Base-by-base conservation (phyloP, 2,329 filamentous ascomycete genomes). In the Pezicula carpinea region DNA sequence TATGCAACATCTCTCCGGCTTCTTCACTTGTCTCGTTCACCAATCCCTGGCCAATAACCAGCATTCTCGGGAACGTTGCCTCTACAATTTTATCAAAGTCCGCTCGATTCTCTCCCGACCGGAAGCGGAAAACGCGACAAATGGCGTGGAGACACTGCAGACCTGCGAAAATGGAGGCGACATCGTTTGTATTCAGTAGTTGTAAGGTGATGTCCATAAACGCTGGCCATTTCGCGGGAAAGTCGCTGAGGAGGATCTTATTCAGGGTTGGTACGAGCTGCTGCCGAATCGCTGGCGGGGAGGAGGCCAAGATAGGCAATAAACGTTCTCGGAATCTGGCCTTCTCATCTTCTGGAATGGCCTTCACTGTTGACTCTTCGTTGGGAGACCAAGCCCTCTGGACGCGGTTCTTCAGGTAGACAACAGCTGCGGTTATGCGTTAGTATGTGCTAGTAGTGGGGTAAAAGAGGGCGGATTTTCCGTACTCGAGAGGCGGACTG, bases 391-490 rank as follows among this genome's bases (percentile, higher is more conserved):
- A 99, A 61, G 89, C 90, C 65, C 91, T 87, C 67, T 87, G 92
- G 67, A 97, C 87, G 65, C 91, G 87, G 72, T 99, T 97, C 75
- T 99, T 99, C 67, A 97, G 82, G 72, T 97, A 99, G 60, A 99
- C 89, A 64, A 92, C 91, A 63, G 90, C 92, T 96, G 68, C 53
- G 56, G 44, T 50, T 42, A 51, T 51, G 56, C 49, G 52, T 64
- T 57, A 62, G 60, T 55, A 59, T 54, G 52, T 53, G 55, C 35
- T 54, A 52, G 59, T 51, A 52, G 58, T 55, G 50, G 54, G 55
- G 58, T 54, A 53, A 53, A 46, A 52, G 47, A 39, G 34, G 50
- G 35, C 43, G 46, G 44, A 52, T 47, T 49, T 57, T 57, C 73
- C 83, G 64, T 86, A 97, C 92, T 89, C 52, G 92, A 92, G 48